Evolutionary conservation across 2,329 filamentous ascomycete species (phyloP).

Genomic region (Sodiomyces alkalinus): DNA sequence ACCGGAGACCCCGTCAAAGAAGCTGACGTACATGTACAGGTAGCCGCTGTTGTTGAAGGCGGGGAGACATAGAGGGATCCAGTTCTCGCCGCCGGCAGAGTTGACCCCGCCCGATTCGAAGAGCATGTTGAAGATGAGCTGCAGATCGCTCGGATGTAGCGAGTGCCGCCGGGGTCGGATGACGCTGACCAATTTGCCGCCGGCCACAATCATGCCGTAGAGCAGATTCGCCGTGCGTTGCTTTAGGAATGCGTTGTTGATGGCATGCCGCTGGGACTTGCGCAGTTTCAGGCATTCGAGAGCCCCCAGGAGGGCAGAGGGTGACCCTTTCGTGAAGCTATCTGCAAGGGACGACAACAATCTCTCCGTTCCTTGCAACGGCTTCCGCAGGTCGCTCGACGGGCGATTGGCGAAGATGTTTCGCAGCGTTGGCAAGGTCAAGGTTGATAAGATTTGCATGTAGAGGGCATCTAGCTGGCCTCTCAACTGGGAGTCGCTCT

Average conservation of each 20-base stretch:
- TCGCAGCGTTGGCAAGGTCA: constrained; percentile 75
- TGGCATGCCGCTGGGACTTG: constrained; percentile 70
- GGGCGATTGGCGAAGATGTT: constrained; percentile 81
- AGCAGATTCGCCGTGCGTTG: constrained; percentile 63
- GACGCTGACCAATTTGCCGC: constrained; percentile 85
- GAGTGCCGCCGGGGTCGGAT: constrained; percentile 90
- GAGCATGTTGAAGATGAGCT: constrained; percentile 98
- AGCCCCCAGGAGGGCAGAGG: constrained; percentile 74
- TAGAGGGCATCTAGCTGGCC: constrained; percentile 86
- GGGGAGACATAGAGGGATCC: constrained; percentile 90
- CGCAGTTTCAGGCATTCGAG: constrained; percentile 86
- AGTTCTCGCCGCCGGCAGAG: constrained; percentile 82
- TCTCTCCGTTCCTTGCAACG: constrained; percentile 80
- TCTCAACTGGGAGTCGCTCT: constrained; percentile 78
- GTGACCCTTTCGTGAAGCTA: constrained; percentile 84
- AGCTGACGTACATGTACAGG: constrained; percentile 98
- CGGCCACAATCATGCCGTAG: constrained; percentile 87
- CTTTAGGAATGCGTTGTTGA: constrained; percentile 79
- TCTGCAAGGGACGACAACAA: constrained; percentile 85
- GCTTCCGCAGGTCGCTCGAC: constrained; percentile 83
- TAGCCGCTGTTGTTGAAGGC: constrained; percentile 96
- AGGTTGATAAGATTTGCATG: constrained; percentile 93
- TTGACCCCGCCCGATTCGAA: constrained; percentile 91
- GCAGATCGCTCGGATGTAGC: constrained; percentile 85
- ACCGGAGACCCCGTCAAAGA: constrained; percentile 51